These are phyloP conservation scores for Boletus edulis DNA, from an alignment of 768 basidiomycete species.

Conservation along the genomic window DNA sequence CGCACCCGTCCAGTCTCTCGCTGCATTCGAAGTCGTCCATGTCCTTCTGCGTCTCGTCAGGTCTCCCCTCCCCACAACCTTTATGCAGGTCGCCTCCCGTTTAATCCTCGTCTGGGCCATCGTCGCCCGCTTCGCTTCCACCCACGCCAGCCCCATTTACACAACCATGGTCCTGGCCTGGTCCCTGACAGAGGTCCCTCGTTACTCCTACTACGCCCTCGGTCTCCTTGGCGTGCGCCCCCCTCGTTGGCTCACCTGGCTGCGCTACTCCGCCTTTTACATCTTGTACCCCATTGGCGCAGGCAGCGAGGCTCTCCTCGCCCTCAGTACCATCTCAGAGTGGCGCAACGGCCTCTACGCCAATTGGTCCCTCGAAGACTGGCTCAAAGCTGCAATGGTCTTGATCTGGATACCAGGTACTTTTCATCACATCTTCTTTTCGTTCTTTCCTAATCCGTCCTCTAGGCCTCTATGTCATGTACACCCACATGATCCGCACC, in stretches of 20 bases:
- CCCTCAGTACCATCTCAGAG: conserved; percentile 69
- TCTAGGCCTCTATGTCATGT: conserved; percentile 52
- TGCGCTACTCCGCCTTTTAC: conserved; percentile 93
- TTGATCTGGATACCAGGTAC: conserved; percentile 87
- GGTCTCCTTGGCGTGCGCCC: conserved; percentile 50
- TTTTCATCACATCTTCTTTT: conserved; percentile 12
- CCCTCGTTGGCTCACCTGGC: conserved; percentile 62
- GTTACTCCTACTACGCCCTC: conserved; percentile 85
- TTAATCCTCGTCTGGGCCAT: conserved; percentile 88
- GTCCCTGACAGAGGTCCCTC: conserved; percentile 88
- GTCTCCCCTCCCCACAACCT: conserved; percentile 71
- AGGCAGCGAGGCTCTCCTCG: conserved; percentile 83
- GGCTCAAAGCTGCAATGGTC: conserved; percentile 59
- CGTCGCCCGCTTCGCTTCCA: conserved; percentile 35
- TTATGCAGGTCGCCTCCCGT: conserved; percentile 76
- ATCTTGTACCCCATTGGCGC: conserved; percentile 94
- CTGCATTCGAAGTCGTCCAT: conserved; percentile 82
- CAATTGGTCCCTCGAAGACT: conserved; percentile 57
- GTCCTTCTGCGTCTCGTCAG: conserved; percentile 75
- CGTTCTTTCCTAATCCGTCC: not conserved
- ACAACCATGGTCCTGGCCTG: conserved; percentile 91
- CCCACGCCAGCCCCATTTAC: conserved; percentile 75
- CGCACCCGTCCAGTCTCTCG: conserved; percentile 78
- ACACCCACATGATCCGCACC: conserved; percentile 59
- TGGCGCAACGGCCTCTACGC: conserved; percentile 39